phyloP scores from a whole-genome alignment of 768 basidiomycete genomes.

The Lactarius sanguifluus region DNA sequence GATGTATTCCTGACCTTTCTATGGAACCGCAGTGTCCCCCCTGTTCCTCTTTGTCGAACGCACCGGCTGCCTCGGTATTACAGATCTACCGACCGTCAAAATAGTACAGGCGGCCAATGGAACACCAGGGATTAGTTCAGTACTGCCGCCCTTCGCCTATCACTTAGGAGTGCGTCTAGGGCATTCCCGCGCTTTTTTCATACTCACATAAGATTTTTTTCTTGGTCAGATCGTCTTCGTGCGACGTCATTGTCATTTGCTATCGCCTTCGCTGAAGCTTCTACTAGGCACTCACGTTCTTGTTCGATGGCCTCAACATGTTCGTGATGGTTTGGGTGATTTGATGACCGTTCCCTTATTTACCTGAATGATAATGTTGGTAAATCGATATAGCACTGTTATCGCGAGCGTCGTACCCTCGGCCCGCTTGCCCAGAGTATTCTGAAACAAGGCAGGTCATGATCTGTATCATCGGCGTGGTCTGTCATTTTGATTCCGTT shows the following conservation, averaged over 20 bases:
- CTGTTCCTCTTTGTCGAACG: slow-evolving; percentile 1
- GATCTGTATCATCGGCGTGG: neutral
- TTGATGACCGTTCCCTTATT: neutral
- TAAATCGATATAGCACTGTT: slow-evolving; percentile 16
- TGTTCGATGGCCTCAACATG: slow-evolving; percentile 24
- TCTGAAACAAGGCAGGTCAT: slow-evolving; percentile 25
- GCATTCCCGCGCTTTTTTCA: neutral
- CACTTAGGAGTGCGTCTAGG: slow-evolving; percentile 22
- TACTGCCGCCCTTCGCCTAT: slow-evolving; percentile 3
- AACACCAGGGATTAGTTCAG: neutral
- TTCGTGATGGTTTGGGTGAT: slow-evolving; percentile 18
- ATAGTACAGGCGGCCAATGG: neutral
- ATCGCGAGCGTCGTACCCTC: slow-evolving; percentile 14
- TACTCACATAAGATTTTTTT: neutral
- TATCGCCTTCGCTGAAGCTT: neutral
- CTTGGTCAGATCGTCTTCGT: slow-evolving; percentile 16
- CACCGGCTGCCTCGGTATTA: slow-evolving; percentile 15
- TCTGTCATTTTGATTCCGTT: neutral
- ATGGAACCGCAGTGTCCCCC: slow-evolving; percentile 9
- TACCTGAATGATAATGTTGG: neutral
- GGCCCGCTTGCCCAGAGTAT: slow-evolving; percentile 23
- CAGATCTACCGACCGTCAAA: neutral
- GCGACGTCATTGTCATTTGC: neutral
- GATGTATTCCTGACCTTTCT: neutral
- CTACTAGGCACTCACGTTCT: slow-evolving; percentile 6